Percentiles rank a stretch among this genome's conserved stretches.
Evolutionary conservation across 2,329 filamentous ascomycete species (phyloP).

Genomic region (Cercospora brassicicola): DNA sequence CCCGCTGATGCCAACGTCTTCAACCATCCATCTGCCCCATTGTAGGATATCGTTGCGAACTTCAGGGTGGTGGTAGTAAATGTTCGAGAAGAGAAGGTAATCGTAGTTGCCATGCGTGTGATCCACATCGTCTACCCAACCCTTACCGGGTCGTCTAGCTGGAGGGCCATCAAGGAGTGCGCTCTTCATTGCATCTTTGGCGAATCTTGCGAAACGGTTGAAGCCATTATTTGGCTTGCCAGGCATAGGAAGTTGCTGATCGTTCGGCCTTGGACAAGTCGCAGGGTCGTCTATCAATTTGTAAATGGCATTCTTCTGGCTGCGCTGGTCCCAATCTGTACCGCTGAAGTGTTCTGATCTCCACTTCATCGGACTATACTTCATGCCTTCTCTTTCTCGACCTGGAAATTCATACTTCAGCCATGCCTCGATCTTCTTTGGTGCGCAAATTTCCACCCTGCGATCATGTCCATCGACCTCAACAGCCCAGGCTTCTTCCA

Average conservation of each 20-base stretch:
- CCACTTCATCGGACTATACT: conserved; percentile 64
- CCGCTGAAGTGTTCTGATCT: conserved; percentile 68
- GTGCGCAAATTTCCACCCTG: conserved; percentile 54
- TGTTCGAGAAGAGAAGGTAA: conserved; percentile 71
- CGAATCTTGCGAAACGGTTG: conserved; percentile 31
- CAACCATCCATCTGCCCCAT: conserved; percentile 68
- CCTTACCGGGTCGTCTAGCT: conserved; percentile 50
- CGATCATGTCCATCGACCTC: conserved; percentile 63
- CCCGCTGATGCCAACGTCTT: conserved; percentile 61
- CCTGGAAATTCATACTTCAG: conserved; percentile 66
- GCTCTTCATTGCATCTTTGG: conserved; percentile 22
- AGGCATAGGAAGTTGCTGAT: conserved; percentile 25
- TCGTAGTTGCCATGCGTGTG: conserved; percentile 66
- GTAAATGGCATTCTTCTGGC: conserved; percentile 62
- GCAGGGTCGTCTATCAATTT: conserved; percentile 56
- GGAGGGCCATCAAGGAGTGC: conserved; percentile 6
- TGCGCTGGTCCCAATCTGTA: conserved; percentile 63
- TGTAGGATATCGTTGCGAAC: conserved; percentile 63
- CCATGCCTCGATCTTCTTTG: conserved; percentile 67
- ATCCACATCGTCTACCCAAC: conserved; percentile 63
- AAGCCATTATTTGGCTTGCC: conserved; percentile 19
- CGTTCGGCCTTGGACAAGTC: conserved; percentile 32
- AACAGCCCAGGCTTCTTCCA: conserved; percentile 62
- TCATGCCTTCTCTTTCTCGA: conserved; percentile 49
- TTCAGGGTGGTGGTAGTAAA: conserved; percentile 65